Base-by-base conservation (phyloP, 441 rosid species). In the Syzygium syzygioides region DNA sequence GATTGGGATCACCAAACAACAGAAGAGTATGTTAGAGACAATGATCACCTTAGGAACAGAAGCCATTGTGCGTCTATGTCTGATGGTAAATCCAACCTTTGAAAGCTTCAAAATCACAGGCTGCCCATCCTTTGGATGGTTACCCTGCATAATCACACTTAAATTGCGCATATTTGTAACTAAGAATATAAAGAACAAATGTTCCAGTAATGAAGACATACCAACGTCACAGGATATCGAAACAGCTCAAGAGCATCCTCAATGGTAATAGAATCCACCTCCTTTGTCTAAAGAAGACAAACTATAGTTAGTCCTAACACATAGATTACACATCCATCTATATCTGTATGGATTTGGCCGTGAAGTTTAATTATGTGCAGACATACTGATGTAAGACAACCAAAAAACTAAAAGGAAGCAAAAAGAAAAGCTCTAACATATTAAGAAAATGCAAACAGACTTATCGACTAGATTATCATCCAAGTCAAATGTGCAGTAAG, bases 181-280 rank as follows among this genome's bases (percentile, higher is more conserved):
- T 85, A 34, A 55, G 86, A 41, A 88, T 68, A 68, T 20, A 88
- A 34, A 66, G 45, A 88, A 32, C 45, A 57, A 86, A 91, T 50
- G 62, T 54, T 55, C 79, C 86, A 71, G 87, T 86, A 37, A 53
- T 34, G 90, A 86, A 87, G 85, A 87, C 86, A 86, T 94, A 98
- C 99, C 98, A 98, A 90, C 85, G 98, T 95, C 86, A 96, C 18
- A 37, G 99, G 99, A 92, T 93, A 97, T 28, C 94, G 95, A 83
- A 98, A 91, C 94, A 96, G 89, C 84, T 96, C 95, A 48, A 97
- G 92, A 89, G 99, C 99, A 90, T 92, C 94, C 93, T 93, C 95
- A 57, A 97, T 91, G 28, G 97, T 94, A 90, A 97, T 91, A 48
- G 95, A 89, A 59, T 87, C 89, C 90, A 95, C 93, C 90, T 95